Evolutionary conservation across 768 basidiomycete genomes (phyloP).

Genomic region (Gelatoporia subvermispora): DNA sequence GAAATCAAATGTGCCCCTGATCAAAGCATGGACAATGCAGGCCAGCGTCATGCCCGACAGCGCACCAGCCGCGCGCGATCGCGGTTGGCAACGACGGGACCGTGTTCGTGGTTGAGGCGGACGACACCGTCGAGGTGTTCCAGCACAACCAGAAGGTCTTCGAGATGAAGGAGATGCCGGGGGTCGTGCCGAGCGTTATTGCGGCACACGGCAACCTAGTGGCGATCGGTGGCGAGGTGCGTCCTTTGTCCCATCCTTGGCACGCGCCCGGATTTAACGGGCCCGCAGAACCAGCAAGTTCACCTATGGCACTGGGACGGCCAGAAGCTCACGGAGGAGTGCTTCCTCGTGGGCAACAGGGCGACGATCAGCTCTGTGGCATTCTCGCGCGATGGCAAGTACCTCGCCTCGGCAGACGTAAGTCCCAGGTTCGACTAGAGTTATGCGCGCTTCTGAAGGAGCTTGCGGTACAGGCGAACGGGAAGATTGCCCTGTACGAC

Average conservation of each 20-base stretch:
- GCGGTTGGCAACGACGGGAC: conserved; percentile 55
- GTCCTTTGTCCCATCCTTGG: conserved; percentile 17
- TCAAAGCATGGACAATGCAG: conserved; percentile 28
- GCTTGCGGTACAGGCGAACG: conserved; percentile 57
- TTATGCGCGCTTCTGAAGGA: conserved; percentile 3
- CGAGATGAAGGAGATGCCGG: conserved; percentile 38
- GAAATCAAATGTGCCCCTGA: background rate
- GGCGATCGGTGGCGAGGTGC: conserved; percentile 73
- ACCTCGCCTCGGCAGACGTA: conserved; percentile 85
- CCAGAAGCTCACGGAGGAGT: conserved; percentile 50
- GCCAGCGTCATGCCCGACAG: conserved; percentile 44
- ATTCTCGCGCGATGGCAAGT: conserved; percentile 72
- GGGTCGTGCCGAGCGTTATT: conserved; percentile 52
- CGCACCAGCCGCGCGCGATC: conserved; percentile 66
- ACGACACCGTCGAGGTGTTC: conserved; percentile 56
- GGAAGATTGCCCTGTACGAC: conserved; percentile 78
- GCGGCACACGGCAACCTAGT: conserved; percentile 48
- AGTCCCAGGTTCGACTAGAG: conserved; percentile 25
- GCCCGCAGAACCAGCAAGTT: conserved; percentile 64
- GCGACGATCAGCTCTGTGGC: conserved; percentile 69
- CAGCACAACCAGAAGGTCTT: conserved; percentile 65
- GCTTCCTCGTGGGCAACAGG: conserved; percentile 60
- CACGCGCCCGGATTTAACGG: background rate
- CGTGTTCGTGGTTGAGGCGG: conserved; percentile 57
- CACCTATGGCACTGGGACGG: conserved; percentile 71